These are phyloP conservation scores for Exophiala aquamarina DNA, from an alignment of 2,329 filamentous ascomycete genomes.

Conservation along the genomic window DNA sequence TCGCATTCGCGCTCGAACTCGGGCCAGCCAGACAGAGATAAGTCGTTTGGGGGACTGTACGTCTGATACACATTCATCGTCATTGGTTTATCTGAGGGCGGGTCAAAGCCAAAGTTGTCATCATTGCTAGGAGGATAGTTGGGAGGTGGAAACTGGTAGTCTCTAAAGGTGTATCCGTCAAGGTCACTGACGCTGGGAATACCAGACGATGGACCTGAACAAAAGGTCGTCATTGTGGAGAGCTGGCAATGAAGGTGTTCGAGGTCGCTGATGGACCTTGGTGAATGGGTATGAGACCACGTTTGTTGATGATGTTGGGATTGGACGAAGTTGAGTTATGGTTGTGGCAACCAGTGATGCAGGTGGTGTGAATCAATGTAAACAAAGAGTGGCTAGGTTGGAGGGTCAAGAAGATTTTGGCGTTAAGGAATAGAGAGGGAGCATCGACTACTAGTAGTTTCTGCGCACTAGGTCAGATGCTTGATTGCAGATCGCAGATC, in stretches of 20 bases:
- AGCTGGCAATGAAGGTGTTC: neutral
- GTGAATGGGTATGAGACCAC: no score
- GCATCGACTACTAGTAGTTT: no score
- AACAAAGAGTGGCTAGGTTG: no score
- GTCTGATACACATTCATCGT: slow-evolving; percentile 18
- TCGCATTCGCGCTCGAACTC: slow-evolving; percentile 25
- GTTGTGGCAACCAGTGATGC: neutral
- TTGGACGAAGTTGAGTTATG: neutral
- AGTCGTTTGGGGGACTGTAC: slow-evolving; percentile 26
- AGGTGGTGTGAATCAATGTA: neutral
- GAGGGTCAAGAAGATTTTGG: no score
- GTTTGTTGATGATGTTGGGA: neutral
- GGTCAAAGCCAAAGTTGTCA: slow-evolving; percentile 30
- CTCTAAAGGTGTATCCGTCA: slow-evolving; percentile 24
- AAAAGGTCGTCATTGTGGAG: slow-evolving; percentile 12
- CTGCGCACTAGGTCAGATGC: no score
- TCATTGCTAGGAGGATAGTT: slow-evolving; percentile 12
- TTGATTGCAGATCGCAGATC: no score
- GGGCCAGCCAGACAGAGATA: slow-evolving; percentile 19
- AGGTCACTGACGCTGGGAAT: slow-evolving; percentile 24
- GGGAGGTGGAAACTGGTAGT: slow-evolving; percentile 17
- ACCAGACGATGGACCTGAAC: slow-evolving; percentile 17
- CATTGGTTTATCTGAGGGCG: slow-evolving; percentile 15
- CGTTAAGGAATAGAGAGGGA: no score
- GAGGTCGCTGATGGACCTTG: no score